Conservation (phyloP, 2,329 filamentous ascomycete genomes). For the Alternaria sp. region DNA sequence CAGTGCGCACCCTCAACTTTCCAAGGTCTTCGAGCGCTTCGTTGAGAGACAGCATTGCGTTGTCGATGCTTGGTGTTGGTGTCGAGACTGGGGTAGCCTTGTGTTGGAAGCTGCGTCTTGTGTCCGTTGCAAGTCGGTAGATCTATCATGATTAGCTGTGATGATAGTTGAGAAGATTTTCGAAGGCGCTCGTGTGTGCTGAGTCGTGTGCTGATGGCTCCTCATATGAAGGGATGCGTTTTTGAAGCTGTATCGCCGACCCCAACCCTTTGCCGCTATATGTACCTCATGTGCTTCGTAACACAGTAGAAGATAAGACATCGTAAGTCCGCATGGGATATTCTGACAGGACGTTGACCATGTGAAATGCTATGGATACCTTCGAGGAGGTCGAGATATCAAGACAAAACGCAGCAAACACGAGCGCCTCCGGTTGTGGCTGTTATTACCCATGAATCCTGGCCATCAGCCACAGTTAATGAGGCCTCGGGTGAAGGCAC, state of each 20-base stretch:
- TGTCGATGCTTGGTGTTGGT: constrained; percentile 29
- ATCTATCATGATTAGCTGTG: constrained; percentile 25
- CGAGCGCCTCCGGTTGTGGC: neutral
- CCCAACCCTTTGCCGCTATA: neutral
- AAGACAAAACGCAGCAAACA: neutral
- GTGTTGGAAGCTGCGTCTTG: constrained; percentile 30
- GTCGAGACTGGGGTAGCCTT: constrained; percentile 28
- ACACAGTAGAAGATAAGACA: neutral
- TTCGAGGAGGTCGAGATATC: neutral
- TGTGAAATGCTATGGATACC: neutral
- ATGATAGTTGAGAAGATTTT: neutral
- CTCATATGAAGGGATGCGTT: neutral
- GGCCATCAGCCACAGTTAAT: constrained; percentile 22
- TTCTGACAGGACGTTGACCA: neutral
- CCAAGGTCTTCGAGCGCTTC: constrained; percentile 37
- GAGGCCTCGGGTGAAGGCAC: constrained; percentile 21
- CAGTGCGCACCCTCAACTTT: constrained; percentile 29
- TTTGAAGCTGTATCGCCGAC: neutral
- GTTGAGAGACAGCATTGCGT: constrained; percentile 34
- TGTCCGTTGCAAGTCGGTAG: constrained; percentile 35
- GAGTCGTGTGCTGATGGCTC: neutral
- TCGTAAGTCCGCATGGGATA: neutral
- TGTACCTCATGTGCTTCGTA: neutral
- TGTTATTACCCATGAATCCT: constrained; percentile 25
- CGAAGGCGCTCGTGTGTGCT: neutral